Evolutionary conservation across 768 basidiomycete genomes (phyloP).

Genomic region (Mycena kentingensis): DNA sequence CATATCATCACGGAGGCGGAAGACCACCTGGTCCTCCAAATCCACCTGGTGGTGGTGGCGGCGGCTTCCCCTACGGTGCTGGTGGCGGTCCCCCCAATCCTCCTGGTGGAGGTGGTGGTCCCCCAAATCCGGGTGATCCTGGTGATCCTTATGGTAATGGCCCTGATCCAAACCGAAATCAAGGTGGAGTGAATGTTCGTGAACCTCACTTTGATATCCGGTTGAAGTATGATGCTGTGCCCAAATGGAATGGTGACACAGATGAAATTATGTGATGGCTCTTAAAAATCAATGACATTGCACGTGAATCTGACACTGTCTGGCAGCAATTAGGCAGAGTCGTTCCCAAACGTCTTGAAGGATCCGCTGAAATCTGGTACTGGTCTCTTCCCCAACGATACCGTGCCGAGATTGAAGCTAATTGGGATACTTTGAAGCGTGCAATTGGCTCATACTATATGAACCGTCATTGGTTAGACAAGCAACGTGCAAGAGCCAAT

Average conservation of each 20-base stretch:
- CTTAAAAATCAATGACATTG: conserved; percentile 27
- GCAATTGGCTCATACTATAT: conserved; percentile 34
- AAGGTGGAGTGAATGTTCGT: too few relatives aligned
- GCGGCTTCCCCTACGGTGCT: too few relatives aligned
- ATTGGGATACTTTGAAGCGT: conserved; percentile 32
- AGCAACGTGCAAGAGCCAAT: conserved; percentile 29
- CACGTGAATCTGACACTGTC: conserved; percentile 20
- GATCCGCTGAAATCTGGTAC: conserved; percentile 34
- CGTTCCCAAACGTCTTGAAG: conserved; percentile 29
- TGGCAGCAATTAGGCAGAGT: conserved; percentile 30
- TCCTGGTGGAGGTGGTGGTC: too few relatives aligned
- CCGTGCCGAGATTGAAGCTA: conserved; percentile 15
- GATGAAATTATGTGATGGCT: conserved; percentile 32
- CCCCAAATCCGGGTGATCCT: too few relatives aligned
- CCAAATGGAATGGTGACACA: conserved; percentile 34
- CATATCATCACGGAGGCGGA: too few relatives aligned
- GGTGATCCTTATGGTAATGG: too few relatives aligned
- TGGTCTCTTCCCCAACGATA: conserved; percentile 17
- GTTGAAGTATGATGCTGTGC: conserved; percentile 30
- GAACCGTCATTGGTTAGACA: conserved; percentile 33
- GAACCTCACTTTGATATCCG: too few relatives aligned
- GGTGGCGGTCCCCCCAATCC: too few relatives aligned
- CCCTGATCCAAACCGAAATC: too few relatives aligned
- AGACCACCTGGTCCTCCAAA: too few relatives aligned
- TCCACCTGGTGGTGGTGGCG: too few relatives aligned